phyloP scores from a whole-genome alignment of 108 stramenopile species.

The Nitzschia putrida region DNA sequence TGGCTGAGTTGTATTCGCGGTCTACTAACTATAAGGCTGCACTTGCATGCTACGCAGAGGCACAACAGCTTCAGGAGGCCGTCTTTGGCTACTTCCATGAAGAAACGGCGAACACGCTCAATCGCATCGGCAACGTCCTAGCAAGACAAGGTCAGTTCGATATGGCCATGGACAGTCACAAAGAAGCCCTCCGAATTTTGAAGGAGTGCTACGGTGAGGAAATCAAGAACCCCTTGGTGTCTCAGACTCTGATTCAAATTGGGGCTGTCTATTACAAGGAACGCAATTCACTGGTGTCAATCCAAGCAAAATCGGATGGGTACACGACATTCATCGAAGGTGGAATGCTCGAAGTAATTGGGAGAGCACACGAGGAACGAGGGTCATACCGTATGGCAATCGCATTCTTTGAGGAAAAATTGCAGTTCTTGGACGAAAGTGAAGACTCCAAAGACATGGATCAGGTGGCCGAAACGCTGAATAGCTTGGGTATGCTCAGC shows the following conservation, averaged over 20 bases:
- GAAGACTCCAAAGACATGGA: constrained; percentile 39
- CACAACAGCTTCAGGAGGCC: constrained; percentile 44
- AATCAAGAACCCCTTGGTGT: constrained; percentile 59
- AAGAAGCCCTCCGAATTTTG: constrained; percentile 65
- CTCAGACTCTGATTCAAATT: constrained; percentile 70
- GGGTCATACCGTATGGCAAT: constrained; percentile 70
- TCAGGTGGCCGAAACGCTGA: constrained; percentile 66
- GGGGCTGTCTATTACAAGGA: constrained; percentile 80
- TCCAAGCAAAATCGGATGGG: constrained; percentile 54
- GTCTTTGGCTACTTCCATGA: constrained; percentile 56
- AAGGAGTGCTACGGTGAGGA: constrained; percentile 61
- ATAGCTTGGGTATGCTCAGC: constrained; percentile 62
- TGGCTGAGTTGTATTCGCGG: constrained; percentile 41
- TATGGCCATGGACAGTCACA: constrained; percentile 68
- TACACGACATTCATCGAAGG: constrained; percentile 72
- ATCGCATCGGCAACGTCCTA: constrained; percentile 54
- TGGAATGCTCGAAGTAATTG: constrained; percentile 75
- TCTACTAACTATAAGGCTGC: constrained; percentile 49
- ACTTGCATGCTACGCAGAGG: constrained; percentile 57
- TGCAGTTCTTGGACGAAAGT: constrained; percentile 51
- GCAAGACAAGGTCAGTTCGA: constrained; percentile 56
- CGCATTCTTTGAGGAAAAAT: constrained; percentile 72
- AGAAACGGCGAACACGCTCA: constrained; percentile 62
- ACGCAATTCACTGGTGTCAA: constrained; percentile 59
- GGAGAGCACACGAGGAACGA: constrained; percentile 67